Conservation (phyloP, 2,329 filamentous ascomycete genomes). For the Pezicula rhizophila region DNA sequence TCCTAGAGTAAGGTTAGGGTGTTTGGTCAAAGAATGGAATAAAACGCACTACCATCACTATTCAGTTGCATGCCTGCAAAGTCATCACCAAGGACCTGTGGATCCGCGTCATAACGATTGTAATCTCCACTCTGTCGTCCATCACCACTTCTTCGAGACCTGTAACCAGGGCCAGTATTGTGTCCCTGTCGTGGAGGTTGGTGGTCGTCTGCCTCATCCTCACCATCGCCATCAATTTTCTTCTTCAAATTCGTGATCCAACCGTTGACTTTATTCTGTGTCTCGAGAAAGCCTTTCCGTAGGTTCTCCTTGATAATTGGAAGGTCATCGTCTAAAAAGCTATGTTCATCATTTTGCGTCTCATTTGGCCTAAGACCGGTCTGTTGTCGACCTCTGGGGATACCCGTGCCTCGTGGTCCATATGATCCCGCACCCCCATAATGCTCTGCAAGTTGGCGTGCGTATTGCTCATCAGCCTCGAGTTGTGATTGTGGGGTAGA, state of each 20-base stretch:
- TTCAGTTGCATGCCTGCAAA: slow-evolving; percentile 67
- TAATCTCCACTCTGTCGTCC: slow-evolving; percentile 77
- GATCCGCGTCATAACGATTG: slow-evolving; percentile 90
- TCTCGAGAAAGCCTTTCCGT: slow-evolving; percentile 89
- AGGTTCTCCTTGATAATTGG: slow-evolving; percentile 90
- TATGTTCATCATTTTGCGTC: slow-evolving; percentile 60
- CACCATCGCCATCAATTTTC: slow-evolving; percentile 84
- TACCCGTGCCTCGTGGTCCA: slow-evolving; percentile 40
- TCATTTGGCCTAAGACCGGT: slow-evolving; percentile 49
- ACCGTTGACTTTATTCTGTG: slow-evolving; percentile 83
- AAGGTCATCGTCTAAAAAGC: slow-evolving; percentile 93
- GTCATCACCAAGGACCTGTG: slow-evolving; percentile 82
- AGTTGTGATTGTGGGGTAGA: slow-evolving; percentile 68
- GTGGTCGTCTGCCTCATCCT: slow-evolving; percentile 39
- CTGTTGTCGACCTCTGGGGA: slow-evolving; percentile 37
- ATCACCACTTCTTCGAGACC: slow-evolving; percentile 52
- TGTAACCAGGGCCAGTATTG: slow-evolving; percentile 30
- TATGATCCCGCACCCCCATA: slow-evolving; percentile 58
- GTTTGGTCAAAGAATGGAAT: neutral
- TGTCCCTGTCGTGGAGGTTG: slow-evolving; percentile 19
- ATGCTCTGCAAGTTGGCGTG: slow-evolving; percentile 86
- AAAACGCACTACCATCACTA: slow-evolving; percentile 47
- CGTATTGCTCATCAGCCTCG: slow-evolving; percentile 86
- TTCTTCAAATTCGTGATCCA: slow-evolving; percentile 93
- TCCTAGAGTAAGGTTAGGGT: slow-evolving; percentile 33